These are phyloP conservation scores for Pestalotiopsis fici DNA, from an alignment of 2,329 filamentous ascomycete genomes.

Conservation along the genomic window DNA sequence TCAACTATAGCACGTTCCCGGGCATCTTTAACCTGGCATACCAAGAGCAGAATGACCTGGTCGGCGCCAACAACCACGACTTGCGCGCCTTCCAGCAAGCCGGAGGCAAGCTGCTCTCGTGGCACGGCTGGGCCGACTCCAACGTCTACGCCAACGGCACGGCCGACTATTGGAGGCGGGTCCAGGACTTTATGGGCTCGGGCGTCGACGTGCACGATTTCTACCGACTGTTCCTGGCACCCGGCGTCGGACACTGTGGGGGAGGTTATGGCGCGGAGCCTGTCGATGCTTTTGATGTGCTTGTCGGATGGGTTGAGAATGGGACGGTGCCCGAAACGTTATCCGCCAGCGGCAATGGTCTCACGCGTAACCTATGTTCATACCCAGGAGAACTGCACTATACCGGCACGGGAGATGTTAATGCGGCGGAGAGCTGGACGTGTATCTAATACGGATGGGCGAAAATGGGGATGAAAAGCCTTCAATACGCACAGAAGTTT, in stretches of 20 bases:
- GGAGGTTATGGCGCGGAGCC: conserved; percentile 1
- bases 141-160: conserved; percentile 27
- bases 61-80: conserved; percentile 1
- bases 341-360: not conserved
- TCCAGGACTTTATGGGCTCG: conserved; percentile 23
- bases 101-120: conserved; percentile 8
- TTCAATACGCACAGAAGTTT: not conserved
- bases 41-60: not conserved
- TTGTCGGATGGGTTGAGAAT: conserved; percentile 6
- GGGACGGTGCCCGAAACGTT: conserved; percentile 5
- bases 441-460: not conserved
- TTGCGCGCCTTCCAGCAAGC: not conserved
- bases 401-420: not conserved
- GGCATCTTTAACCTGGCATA: conserved; percentile 1
- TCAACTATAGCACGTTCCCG: conserved; percentile 5
- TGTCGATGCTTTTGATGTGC: not conserved
- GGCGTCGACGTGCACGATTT: conserved; percentile 14
- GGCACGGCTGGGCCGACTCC: conserved; percentile 23
- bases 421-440: not conserved
- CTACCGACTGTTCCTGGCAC: conserved; percentile 6
- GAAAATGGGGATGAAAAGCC: not conserved
- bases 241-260: conserved; percentile 5
- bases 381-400: conserved; percentile 1
- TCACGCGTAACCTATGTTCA: not conserved
- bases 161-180: conserved; percentile 29